A percentile compares a stretch with the other conserved stretches of the same genome.
Conservation (phyloP, 345 rosid species). For the Citrus sinensis region DNA sequence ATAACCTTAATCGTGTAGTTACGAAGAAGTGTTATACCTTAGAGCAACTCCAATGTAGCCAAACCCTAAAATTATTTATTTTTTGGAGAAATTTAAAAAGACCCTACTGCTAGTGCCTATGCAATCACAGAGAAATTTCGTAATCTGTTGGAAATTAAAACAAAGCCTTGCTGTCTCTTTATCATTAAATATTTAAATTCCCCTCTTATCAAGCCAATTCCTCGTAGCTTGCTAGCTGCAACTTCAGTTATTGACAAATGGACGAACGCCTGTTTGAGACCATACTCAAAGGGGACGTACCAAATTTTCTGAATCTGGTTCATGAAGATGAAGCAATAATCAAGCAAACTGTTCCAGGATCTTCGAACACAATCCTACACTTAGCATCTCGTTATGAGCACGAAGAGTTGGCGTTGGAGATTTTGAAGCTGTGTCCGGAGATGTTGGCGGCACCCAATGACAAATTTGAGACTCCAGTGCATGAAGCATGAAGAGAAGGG, state of each 20-base stretch:
- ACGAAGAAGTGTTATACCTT: too few species aligned
- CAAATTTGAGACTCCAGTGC: slow-evolving; percentile 42
- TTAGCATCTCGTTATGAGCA: slow-evolving; percentile 35
- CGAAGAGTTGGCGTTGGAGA: slow-evolving; percentile 33
- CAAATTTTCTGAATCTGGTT: slow-evolving; percentile 15
- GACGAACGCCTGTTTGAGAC: slow-evolving; percentile 26
- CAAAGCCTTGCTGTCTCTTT: too few species aligned
- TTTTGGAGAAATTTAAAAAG: too few species aligned
- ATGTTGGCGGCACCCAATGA: slow-evolving; percentile 28
- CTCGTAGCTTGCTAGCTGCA: too few species aligned
- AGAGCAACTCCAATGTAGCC: too few species aligned
- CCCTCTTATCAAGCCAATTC: too few species aligned
- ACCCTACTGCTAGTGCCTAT: too few species aligned
- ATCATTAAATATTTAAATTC: too few species aligned
- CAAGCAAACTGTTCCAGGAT: slow-evolving; percentile 10
- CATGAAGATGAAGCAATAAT: slow-evolving; percentile 13
- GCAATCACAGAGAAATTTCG: too few species aligned
- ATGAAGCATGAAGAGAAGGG: slow-evolving; percentile 46
- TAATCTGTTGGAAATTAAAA: too few species aligned
- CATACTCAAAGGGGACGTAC: slow-evolving; percentile 20
- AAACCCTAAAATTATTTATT: too few species aligned
- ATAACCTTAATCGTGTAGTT: too few species aligned
- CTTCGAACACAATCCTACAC: slow-evolving; percentile 38
- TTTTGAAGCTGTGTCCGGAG: slow-evolving; percentile 38
- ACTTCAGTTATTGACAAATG: slow-evolving; percentile 9